These are phyloP conservation scores for Boletus barrowsii DNA, from an alignment of 768 basidiomycete genomes.

Conservation along the genomic window DNA sequence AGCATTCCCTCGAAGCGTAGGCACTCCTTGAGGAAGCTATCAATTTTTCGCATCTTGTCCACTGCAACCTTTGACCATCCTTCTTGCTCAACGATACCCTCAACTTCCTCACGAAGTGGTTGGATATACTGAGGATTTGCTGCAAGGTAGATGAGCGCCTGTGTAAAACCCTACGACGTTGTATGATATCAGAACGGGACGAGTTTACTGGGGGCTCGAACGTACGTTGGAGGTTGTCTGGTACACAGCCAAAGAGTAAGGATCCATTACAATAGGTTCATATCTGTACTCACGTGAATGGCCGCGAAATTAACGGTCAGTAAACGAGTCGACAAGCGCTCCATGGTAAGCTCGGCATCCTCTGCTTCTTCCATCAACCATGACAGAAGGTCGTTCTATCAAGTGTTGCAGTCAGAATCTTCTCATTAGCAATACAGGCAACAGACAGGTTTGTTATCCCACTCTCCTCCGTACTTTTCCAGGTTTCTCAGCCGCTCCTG, in stretches of 20 bases:
- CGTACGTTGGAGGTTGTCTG: constrained; percentile 22
- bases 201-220: background rate
- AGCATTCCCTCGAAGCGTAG: background rate
- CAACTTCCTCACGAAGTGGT: constrained; percentile 39
- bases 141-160: constrained; percentile 36
- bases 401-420: background rate
- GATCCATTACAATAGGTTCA: background rate
- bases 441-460: constrained; percentile 33
- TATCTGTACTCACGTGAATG: constrained; percentile 17
- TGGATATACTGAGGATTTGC: constrained; percentile 33
- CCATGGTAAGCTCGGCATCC: constrained; percentile 12
- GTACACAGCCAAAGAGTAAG: background rate
- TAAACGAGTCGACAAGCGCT: constrained; percentile 21
- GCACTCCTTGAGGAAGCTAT: constrained; percentile 37
- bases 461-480: constrained; percentile 24
- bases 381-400: constrained; percentile 32
- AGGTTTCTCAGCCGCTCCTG: constrained; percentile 24
- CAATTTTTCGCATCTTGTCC: constrained; percentile 33
- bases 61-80: constrained; percentile 30
- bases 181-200: background rate
- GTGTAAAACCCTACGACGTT: constrained; percentile 28
- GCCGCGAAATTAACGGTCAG: constrained; percentile 18
- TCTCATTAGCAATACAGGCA: background rate
- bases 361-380: constrained; percentile 31
- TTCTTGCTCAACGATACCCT: constrained; percentile 24